These are phyloP conservation scores for Thermomyces lanuginosus DNA, from an alignment of 2,329 filamentous ascomycete species.

Conservation along the genomic window DNA sequence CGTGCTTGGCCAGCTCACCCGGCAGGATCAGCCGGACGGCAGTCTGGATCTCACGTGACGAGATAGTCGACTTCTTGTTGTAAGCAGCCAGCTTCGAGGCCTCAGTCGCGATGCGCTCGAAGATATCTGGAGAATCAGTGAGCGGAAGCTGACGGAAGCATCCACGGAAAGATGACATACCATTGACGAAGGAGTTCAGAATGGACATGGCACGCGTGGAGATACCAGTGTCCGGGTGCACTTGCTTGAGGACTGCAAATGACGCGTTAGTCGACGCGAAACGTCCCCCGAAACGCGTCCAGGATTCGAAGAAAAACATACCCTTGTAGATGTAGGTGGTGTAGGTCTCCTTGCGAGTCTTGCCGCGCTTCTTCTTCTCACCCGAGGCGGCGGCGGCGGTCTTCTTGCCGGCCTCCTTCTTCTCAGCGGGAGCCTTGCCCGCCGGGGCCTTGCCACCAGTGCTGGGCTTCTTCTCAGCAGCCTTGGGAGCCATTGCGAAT, in stretches of 20 bases:
- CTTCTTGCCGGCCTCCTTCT: conserved; percentile 99
- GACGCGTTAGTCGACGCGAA: conserved; percentile 22
- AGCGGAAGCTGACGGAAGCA: conserved; percentile 1
- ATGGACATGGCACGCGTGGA: conserved; percentile 99
- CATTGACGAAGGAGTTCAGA: conserved; percentile 98
- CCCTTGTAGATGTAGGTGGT: conserved; percentile 99
- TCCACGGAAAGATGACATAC: conserved; percentile 36
- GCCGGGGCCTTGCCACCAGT: conserved; percentile 82
- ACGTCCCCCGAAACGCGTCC: neutral
- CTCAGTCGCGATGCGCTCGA: conserved; percentile 97
- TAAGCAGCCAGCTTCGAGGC: conserved; percentile 98
- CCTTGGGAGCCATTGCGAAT: conserved; percentile 85
- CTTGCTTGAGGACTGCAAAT: conserved; percentile 77
- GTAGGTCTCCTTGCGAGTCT: conserved; percentile 99
- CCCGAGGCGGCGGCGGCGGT: conserved; percentile 67
- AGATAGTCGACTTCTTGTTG: conserved; percentile 99
- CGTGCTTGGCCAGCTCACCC: conserved; percentile 98
- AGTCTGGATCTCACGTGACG: conserved; percentile 97
- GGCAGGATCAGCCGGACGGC: conserved; percentile 96
- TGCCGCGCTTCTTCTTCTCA: conserved; percentile 99
- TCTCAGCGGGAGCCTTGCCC: conserved; percentile 71
- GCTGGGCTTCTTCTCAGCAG: conserved; percentile 93
- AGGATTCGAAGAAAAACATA: conserved; percentile 21
- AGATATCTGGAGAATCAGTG: conserved; percentile 55
- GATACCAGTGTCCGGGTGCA: conserved; percentile 99